Conservation (phyloP, 345 rosid genomes). For the Gossypium rotundifolium region DNA sequence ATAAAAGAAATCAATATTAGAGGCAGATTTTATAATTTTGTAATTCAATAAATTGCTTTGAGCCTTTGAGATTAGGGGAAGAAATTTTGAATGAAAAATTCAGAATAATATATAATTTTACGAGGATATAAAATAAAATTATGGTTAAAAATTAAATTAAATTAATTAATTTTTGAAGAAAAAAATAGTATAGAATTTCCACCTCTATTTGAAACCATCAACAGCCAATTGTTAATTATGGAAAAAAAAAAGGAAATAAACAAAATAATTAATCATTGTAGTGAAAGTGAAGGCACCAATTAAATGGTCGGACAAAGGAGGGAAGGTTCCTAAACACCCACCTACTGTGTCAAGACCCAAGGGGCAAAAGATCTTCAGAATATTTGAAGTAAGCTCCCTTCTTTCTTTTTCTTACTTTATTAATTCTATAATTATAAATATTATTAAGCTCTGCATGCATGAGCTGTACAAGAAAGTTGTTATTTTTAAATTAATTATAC, state of each 20-base stretch:
- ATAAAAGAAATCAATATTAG: no score
- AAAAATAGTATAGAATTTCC: neutral
- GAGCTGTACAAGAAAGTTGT: neutral
- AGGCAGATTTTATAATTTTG: no score
- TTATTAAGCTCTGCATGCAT: neutral
- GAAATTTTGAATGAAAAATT: no score
- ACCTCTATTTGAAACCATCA: neutral
- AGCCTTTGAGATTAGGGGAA: no score
- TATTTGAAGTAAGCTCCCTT: neutral
- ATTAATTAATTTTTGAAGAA: no score
- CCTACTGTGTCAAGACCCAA: neutral
- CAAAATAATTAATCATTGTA: neutral
- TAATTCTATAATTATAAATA: neutral
- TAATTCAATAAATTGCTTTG: no score
- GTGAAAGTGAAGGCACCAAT: neutral
- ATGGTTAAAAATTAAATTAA: no score
- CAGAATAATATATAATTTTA: no score
- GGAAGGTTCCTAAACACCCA: neutral
- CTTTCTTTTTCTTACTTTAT: neutral
- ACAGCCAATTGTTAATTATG: neutral
- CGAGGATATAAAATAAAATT: no score
- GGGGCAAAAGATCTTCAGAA: neutral
- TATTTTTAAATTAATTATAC: neutral
- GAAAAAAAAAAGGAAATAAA: neutral
- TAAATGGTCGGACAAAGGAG: neutral